Evolutionary conservation across 169 alveolate species (phyloP).

Genomic region (Ichthyophthirius multifiliis): DNA sequence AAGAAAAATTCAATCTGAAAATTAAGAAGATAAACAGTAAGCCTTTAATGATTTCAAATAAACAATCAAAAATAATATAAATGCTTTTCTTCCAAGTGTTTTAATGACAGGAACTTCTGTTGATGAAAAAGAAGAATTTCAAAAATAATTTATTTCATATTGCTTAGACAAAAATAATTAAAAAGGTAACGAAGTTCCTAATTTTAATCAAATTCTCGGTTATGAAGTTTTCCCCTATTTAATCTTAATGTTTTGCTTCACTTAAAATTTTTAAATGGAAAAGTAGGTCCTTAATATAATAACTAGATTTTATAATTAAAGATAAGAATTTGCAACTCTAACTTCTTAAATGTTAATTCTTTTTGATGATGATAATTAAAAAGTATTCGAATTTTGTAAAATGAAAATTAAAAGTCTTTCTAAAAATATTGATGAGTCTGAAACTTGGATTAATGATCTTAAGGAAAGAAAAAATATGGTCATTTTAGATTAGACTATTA

Average conservation of each 20-base stretch:
- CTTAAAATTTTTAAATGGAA: slow-evolving; percentile 9
- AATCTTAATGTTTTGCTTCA: slow-evolving; percentile 9
- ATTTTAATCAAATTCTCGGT: too few relatives aligned
- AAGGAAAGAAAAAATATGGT: not conserved
- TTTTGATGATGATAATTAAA: slow-evolving; percentile 18
- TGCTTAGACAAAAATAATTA: not conserved
- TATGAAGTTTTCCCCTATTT: slow-evolving; percentile 21
- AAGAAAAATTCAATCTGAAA: not conserved
- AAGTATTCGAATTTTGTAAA: not conserved
- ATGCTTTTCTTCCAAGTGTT: slow-evolving; percentile 15
- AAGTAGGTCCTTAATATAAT: not conserved
- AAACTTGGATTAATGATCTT: slow-evolving; percentile 28
- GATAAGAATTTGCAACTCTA: slow-evolving; percentile 26
- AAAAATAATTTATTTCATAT: not conserved
- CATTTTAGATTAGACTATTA: not conserved
- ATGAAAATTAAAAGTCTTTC: slow-evolving; percentile 18
- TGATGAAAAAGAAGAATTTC: slow-evolving; percentile 25
- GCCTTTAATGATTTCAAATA: not conserved
- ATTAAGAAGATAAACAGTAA: not conserved
- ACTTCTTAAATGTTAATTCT: slow-evolving; percentile 11
- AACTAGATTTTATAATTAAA: slow-evolving; percentile 25
- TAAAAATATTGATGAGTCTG: slow-evolving; percentile 37
- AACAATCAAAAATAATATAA: not conserved
- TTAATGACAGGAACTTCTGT: slow-evolving; percentile 36
- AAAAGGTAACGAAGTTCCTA: too few relatives aligned